Base-by-base conservation (phyloP, 1,284 basidiomycete genomes). In the Psilocybe mexicana region DNA sequence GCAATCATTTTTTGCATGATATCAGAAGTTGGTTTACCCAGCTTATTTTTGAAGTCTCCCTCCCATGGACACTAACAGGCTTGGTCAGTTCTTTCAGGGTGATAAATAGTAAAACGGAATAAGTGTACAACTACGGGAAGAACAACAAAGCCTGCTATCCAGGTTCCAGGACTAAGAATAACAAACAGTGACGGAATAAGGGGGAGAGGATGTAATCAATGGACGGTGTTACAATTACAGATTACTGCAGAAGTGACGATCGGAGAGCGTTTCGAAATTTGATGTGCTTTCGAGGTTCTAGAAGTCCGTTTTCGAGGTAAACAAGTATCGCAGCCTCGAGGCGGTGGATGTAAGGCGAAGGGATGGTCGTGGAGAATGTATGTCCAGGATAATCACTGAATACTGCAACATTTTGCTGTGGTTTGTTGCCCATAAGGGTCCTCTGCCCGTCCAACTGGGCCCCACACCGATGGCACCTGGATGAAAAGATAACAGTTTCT, bases 401-500 rank as follows among this genome's bases (percentile, higher is more conserved):
- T 70, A 8, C 71, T 72, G 65, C 76, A 77, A 64, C 82, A 83
- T 60, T 74, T 75, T 62, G 80, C 83, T 58, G 66, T 63, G 52
- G 76, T 74, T 67, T 80, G 83, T 59, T 85, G 86, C 44, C 86
- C 88, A 67, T 93, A 93, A 58, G 92, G 92, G 70, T 94, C 92
- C 62, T 93, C 90, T 51, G 84, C 83, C 71, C 88, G 90, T 60
- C 85, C 84, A n/a, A 93, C 85, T 35, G 90, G 87, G 6, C 93
- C 93, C 94, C 93, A 97, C 1, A 96, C 90, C 26, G 89, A 93
- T 14, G 94, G 93, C 48, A 94, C 86, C 88, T 93, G 65, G 38
- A 63, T 58, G 44, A 57, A 40, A 12, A n/a, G 38, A n/a, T 40
- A 3, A 4, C 6, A 18, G 18, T 18, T 18, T 18, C 4, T 28